phyloP scores from a whole-genome alignment of 371 early-diverging fungal genomes.

The Mucor plumbeus region DNA sequence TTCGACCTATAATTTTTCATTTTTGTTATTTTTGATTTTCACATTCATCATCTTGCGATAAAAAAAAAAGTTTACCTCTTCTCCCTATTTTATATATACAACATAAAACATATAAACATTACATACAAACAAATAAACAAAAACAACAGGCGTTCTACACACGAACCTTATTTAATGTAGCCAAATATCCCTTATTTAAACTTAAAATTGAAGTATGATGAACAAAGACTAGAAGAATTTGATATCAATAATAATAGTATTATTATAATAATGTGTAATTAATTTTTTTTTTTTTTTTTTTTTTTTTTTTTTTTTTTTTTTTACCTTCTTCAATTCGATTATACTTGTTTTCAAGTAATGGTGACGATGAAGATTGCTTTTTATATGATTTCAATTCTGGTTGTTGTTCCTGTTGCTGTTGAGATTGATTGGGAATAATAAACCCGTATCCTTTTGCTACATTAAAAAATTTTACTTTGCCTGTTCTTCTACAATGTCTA shows the following conservation, averaged over 20 bases:
- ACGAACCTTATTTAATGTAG: constrained; percentile 13
- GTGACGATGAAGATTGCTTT: background rate
- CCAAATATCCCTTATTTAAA: background rate
- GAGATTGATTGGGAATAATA: constrained; percentile 5
- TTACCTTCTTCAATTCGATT: constrained; percentile 1
- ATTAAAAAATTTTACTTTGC: constrained; percentile 18
- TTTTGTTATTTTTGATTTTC: background rate
- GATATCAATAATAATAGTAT: background rate
- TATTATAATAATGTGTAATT: too few relatives aligned
- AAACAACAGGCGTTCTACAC: background rate
- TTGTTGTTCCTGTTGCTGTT: background rate
- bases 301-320: too few relatives aligned
- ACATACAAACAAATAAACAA: background rate
- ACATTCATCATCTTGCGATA: background rate
- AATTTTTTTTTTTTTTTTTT: too few relatives aligned
- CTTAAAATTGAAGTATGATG: constrained; percentile 15
- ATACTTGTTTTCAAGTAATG: background rate
- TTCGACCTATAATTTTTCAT: constrained; percentile 3
- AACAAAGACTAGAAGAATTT: constrained; percentile 11
- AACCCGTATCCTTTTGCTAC: constrained; percentile 13
- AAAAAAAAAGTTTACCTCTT: constrained; percentile 3
- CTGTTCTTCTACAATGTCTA: constrained; percentile 3
- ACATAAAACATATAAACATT: constrained; percentile 9
- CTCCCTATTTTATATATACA: constrained; percentile 8
- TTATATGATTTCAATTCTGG: background rate